Percentiles rank a stretch among this genome's conserved stretches.
Evolutionary conservation across 2,329 filamentous ascomycete genomes (phyloP).

Genomic region (Verticillium zaregamsianum): DNA sequence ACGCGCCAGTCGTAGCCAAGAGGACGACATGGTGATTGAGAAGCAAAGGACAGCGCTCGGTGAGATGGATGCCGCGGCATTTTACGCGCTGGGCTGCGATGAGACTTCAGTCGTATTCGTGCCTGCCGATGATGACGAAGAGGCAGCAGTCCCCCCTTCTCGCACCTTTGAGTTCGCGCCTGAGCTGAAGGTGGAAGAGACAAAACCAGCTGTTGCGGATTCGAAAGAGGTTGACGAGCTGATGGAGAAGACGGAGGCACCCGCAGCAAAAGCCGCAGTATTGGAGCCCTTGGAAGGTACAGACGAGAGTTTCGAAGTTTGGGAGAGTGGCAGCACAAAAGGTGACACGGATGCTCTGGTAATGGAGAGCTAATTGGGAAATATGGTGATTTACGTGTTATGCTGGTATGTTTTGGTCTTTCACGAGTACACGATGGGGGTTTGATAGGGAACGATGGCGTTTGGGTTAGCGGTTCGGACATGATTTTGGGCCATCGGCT

Average conservation of each 20-base stretch:
- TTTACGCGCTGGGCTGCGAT: slow-evolving; percentile 63
- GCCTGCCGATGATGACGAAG: slow-evolving; percentile 53
- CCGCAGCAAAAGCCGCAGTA: slow-evolving; percentile 39
- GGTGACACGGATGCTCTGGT: slow-evolving; percentile 36
- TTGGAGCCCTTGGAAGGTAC: slow-evolving; percentile 55
- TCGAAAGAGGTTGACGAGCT: slow-evolving; percentile 27
- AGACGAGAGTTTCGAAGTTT: slow-evolving; percentile 61
- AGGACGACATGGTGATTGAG: slow-evolving; percentile 57
- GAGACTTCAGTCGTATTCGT: slow-evolving; percentile 58
- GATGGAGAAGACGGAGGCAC: slow-evolving; percentile 29
- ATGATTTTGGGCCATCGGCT: not conserved
- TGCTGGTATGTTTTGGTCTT: not conserved
- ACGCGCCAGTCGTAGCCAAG: slow-evolving; percentile 21
- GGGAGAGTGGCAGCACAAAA: slow-evolving; percentile 65
- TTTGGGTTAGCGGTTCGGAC: not conserved
- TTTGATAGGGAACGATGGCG: not conserved
- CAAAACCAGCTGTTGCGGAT: slow-evolving; percentile 12
- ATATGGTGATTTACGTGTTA: not conserved
- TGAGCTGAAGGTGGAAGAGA: slow-evolving; percentile 18
- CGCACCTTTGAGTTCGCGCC: slow-evolving; percentile 20
- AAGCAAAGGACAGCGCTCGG: slow-evolving; percentile 61
- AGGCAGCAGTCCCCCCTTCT: slow-evolving; percentile 5
- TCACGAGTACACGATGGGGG: not conserved
- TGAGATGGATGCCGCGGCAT: slow-evolving; percentile 64
- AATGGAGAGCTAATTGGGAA: not conserved